A percentile compares a stretch with the other conserved stretches of the same genome.
phyloP scores from a whole-genome alignment of 116 monocot species.

The Posidonia oceanica region DNA sequence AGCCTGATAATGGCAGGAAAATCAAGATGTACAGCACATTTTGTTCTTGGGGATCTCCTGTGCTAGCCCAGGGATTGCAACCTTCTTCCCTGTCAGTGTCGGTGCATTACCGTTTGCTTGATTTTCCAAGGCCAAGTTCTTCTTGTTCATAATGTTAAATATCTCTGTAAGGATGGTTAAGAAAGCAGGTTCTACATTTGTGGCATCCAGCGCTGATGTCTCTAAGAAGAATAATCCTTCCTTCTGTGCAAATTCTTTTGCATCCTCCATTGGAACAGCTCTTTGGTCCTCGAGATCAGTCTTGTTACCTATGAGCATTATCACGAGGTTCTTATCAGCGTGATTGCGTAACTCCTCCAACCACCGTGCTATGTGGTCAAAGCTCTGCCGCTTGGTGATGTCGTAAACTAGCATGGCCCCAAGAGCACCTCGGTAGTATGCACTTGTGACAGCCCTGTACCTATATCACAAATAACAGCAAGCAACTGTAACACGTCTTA shows the following conservation, averaged over 20 bases:
- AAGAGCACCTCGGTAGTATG: conserved; percentile 27
- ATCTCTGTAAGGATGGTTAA: conserved; percentile 13
- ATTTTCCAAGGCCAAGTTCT: conserved; percentile 10
- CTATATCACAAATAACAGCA: conserved; percentile 5
- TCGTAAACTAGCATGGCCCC: conserved; percentile 29
- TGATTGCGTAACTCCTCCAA: conserved; percentile 21
- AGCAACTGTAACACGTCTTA: background rate
- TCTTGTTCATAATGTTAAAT: conserved; percentile 20
- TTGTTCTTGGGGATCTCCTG: conserved; percentile 53
- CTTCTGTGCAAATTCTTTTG: conserved; percentile 23
- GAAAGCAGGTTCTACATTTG: conserved; percentile 21
- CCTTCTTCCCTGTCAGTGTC: conserved; percentile 36
- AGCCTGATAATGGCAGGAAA: background rate
- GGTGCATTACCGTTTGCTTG: conserved; percentile 16
- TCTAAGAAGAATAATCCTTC: conserved; percentile 24
- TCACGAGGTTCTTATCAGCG: conserved; percentile 28
- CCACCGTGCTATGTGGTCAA: conserved; percentile 26
- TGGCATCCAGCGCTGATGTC: conserved; percentile 17
- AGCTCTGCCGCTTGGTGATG: conserved; percentile 30
- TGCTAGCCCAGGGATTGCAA: conserved; percentile 39
- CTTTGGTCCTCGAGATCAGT: conserved; percentile 20
- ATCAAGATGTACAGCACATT: conserved; percentile 32
- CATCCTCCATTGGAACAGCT: conserved; percentile 18
- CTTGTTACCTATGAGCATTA: conserved; percentile 25
- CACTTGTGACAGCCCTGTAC: conserved; percentile 30